Percentiles rank a stretch among this genome's conserved stretches.
Conservation (phyloP, 768 basidiomycete species). For the Crucibulum laeve region DNA sequence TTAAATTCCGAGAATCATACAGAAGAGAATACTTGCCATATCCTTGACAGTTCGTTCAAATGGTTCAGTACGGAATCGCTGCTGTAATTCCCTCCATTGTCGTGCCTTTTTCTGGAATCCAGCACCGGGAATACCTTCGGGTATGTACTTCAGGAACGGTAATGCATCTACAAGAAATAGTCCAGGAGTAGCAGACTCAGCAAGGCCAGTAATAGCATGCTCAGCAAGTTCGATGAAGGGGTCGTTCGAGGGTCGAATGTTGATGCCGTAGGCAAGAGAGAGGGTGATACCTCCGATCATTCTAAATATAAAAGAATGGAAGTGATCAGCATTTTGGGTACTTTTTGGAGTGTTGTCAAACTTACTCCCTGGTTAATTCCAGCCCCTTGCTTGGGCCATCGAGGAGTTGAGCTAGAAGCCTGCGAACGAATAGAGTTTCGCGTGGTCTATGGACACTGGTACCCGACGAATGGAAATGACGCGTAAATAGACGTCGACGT, state of each 20-base stretch:
- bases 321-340: not conserved
- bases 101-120: conserved; percentile 31
- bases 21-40: not conserved
- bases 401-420: not conserved
- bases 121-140: conserved; percentile 32
- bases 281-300: not conserved
- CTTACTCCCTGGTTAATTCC: not conserved
- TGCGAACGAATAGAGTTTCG: not conserved
- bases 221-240: conserved; percentile 27
- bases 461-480: not conserved
- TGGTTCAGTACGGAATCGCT: conserved; percentile 19
- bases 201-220: conserved; percentile 19
- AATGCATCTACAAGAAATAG: conserved; percentile 30
- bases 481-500: not conserved
- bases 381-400: not conserved
- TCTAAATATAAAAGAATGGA: not conserved
- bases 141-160: conserved; percentile 28
- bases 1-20: not conserved
- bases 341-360: not conserved
- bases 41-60: conserved; percentile 11
- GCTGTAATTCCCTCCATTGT: conserved; percentile 20
- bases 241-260: conserved; percentile 24
- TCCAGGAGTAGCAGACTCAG: conserved; percentile 24
- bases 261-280: conserved; percentile 28
- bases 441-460: not conserved